Base-by-base conservation (phyloP, 257 asterid species). In the Gardenia jasminoides region DNA sequence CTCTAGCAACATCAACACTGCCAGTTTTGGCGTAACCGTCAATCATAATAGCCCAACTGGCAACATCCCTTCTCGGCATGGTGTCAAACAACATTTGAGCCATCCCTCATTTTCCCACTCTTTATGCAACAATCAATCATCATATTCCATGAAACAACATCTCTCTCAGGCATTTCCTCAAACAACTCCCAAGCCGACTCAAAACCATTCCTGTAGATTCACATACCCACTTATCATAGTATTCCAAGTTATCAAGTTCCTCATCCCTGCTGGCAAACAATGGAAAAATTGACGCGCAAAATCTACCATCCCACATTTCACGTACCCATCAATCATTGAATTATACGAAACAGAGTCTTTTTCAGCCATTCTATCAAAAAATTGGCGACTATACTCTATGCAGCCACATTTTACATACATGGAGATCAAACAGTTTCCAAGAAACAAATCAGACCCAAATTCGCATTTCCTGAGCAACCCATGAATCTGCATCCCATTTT, bases 61-160 rank as follows among this genome's bases (percentile, higher is more conserved):
- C 92, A 15, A 86, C 93, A 73, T 94, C 97, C 81, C 86, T 90
- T 56, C 86, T 67, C 0, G 91, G 79, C 94, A 93, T 94, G 75
- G 43, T 83, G 59, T 88, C 89, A 82, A 94, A 93, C 86, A 94
- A 76, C 68, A 41, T 64, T 43, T 67, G 83, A 41, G 97, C 98
- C 81, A 78, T 33, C 67, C 67, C 82, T 87, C 84, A 87, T 81
- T 80, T 85, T 85, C 64, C 91, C 93, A 81, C 86, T 83, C 87
- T 93, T 87, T 3, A 87, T 91, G 56, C 92, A 91, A 47, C 92
- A 89, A 89, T 87, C 93, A 70, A 90, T 83, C 95, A 90, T 89
- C 77, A 90, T 88, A 79, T 94, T 94, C 97, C 94, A 93, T 39
- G 98, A 91, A 85, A 94, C 96, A 86, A 89, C 86, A 81, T 94